These are phyloP conservation scores for Podospora australis DNA, from an alignment of 495 filamentous ascomycete genomes.

Conservation along the genomic window DNA sequence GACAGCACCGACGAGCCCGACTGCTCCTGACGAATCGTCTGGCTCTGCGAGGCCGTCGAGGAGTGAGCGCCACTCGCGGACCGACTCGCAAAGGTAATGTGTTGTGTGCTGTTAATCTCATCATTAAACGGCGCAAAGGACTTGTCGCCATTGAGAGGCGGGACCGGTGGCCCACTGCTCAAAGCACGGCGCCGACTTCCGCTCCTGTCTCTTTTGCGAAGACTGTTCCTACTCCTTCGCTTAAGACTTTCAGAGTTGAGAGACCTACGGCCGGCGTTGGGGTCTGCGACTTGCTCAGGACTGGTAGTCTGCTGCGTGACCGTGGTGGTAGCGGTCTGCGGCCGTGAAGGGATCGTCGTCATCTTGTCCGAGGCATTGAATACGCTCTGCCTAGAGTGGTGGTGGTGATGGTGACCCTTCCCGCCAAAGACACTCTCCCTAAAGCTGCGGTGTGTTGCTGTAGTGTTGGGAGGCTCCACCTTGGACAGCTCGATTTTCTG, in stretches of 20 bases:
- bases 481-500: slow-evolving; percentile 28
- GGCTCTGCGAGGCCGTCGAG: neutral
- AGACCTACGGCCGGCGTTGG: slow-evolving; percentile 25
- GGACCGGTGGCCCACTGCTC: slow-evolving; percentile 26
- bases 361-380: slow-evolving; percentile 24
- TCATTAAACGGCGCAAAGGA: slow-evolving; percentile 35
- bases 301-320: slow-evolving; percentile 35
- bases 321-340: slow-evolving; percentile 30
- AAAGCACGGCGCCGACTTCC: slow-evolving; percentile 31
- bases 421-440: slow-evolving; percentile 69
- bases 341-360: slow-evolving; percentile 16
- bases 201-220: slow-evolving; percentile 41
- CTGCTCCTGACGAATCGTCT: neutral
- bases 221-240: slow-evolving; percentile 37
- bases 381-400: slow-evolving; percentile 25
- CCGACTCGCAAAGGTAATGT: slow-evolving; percentile 28
- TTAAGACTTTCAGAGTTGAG: slow-evolving; percentile 30
- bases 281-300: slow-evolving; percentile 29
- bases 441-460: slow-evolving; percentile 64
- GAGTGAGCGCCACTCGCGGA: neutral
- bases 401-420: too few relatives aligned
- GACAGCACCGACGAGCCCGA: slow-evolving; percentile 19
- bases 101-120: slow-evolving; percentile 25
- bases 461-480: slow-evolving; percentile 56
- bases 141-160: slow-evolving; percentile 31